Conservation (phyloP, 1,139 yeast species). For the Pichia sp. region DNA sequence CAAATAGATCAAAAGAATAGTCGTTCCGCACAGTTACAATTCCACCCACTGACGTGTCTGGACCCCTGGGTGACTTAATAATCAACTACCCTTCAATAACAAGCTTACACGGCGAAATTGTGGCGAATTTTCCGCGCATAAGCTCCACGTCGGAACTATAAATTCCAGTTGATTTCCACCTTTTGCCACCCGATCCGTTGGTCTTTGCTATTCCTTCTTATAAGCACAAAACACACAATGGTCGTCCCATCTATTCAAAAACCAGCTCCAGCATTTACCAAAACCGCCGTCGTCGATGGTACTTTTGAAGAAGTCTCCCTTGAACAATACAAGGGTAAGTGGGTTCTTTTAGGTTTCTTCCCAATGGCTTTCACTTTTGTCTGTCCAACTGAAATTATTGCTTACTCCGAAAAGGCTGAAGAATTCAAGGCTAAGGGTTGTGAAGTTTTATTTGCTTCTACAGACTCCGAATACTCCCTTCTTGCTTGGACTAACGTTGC, state of each 20-base stretch:
- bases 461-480: slow-evolving; percentile 95
- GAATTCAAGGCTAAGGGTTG: slow-evolving; percentile 83
- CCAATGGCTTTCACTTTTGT: slow-evolving; percentile 99
- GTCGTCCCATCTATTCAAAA: slow-evolving; percentile 89
- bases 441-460: slow-evolving; percentile 89
- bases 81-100: too few species aligned
- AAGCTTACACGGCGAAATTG: too few species aligned
- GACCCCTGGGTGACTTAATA: too few species aligned
- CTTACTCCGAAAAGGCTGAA: slow-evolving; percentile 91
- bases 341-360: slow-evolving; percentile 94
- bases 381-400: slow-evolving; percentile 98
- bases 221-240: slow-evolving; percentile 4
- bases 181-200: too few species aligned
- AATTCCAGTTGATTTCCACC: too few species aligned
- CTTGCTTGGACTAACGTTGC: slow-evolving; percentile 97
- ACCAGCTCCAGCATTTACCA: slow-evolving; percentile 93
- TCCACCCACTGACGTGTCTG: too few species aligned
- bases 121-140: too few species aligned
- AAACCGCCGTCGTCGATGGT: slow-evolving; percentile 96
- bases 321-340: slow-evolving; percentile 94
- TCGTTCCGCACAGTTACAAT: too few species aligned
- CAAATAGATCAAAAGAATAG: too few species aligned
- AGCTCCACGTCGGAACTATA: too few species aligned
- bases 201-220: too few species aligned
- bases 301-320: slow-evolving; percentile 88